Conservation (phyloP, 306 rosid genomes). For the Citrullus amarus region DNA sequence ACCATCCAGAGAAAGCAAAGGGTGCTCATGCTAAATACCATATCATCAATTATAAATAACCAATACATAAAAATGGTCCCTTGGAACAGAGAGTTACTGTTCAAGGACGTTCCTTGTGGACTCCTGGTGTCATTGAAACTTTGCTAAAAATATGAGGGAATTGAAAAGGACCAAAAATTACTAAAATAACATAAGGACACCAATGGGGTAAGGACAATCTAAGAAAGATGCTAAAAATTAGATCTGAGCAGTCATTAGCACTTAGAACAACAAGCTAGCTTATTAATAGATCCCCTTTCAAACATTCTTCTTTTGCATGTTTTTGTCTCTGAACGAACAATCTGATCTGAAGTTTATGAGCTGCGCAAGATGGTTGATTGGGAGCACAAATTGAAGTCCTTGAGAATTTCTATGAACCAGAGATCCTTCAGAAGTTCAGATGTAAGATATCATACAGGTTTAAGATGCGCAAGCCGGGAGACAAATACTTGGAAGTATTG, state of each 20-base stretch:
- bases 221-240: not conserved
- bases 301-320: not conserved
- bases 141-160: not conserved
- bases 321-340: too few relatives aligned
- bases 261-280: not conserved
- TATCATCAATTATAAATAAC: not conserved
- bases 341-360: not conserved
- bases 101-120: not conserved
- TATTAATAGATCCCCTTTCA: not conserved
- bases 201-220: not conserved
- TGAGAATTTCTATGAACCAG: not conserved
- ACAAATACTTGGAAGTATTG: not conserved
- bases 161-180: not conserved
- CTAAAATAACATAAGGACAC: not conserved
- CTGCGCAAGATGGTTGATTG: not conserved
- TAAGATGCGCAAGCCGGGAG: not conserved
- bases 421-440: not conserved
- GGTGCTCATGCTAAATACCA: not conserved
- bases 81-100: not conserved
- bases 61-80: not conserved
- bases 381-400: slow-evolving; percentile 1
- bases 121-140: not conserved
- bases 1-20: not conserved
- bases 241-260: not conserved
- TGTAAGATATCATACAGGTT: not conserved